Evolutionary conservation across 2,329 filamentous ascomycete species (phyloP).

Genomic region (Fusarium solani-melongenae): DNA sequence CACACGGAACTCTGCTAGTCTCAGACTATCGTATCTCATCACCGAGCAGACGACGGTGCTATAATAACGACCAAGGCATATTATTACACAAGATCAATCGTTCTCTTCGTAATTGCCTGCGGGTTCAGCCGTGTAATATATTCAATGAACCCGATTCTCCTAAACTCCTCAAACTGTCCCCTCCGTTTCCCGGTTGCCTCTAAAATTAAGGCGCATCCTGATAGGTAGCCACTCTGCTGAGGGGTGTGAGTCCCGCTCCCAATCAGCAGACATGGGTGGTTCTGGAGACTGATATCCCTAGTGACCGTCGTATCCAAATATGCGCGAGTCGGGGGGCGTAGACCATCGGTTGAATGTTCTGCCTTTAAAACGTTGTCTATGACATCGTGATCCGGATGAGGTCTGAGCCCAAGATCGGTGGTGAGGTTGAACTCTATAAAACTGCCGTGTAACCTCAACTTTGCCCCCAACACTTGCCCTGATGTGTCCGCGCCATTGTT

Average conservation of each 20-base stretch:
- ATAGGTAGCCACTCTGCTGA: neutral
- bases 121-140: no score
- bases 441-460: neutral
- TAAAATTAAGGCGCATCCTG: neutral
- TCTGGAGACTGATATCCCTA: neutral
- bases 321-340: neutral
- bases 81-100: neutral
- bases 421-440: neutral
- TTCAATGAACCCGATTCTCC: neutral
- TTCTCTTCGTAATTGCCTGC: neutral
- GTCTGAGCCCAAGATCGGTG: neutral
- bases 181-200: neutral
- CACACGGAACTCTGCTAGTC: no score
- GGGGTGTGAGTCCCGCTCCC: neutral
- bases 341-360: neutral
- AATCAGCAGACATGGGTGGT: neutral
- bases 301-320: neutral
- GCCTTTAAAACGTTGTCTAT: neutral
- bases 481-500: neutral
- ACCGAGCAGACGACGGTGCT: rapidly evolving
- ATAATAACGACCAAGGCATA: neutral
- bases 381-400: neutral
- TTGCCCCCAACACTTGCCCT: neutral
- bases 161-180: neutral
- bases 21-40: neutral